Percentiles rank a stretch among this genome's conserved stretches.
Evolutionary conservation across 2,329 filamentous ascomycete species (phyloP).

Genomic region (Verticillium albo-atrum): DNA sequence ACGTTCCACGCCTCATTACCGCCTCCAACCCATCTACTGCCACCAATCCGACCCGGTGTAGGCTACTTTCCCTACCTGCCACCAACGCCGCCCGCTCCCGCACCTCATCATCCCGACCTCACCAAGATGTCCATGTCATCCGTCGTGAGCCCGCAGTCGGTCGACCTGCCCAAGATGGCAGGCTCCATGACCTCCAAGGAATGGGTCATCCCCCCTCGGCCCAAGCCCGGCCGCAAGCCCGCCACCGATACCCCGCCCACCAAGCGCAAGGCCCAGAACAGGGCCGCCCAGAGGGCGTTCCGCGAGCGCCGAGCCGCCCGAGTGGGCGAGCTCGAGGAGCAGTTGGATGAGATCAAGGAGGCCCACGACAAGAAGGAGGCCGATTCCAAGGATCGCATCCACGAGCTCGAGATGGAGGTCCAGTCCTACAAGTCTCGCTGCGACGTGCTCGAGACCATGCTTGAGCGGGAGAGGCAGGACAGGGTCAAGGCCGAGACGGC

Average conservation of each 20-base stretch:
- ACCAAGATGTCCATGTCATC: constrained; percentile 45
- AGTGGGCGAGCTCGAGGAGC: constrained; percentile 70
- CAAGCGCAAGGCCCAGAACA: constrained; percentile 91
- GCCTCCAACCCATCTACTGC: constrained; percentile 5
- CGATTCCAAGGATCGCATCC: constrained; percentile 53
- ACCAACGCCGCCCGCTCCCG: constrained; percentile 18
- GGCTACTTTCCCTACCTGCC: constrained; percentile 15
- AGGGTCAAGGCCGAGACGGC: constrained; percentile 38
- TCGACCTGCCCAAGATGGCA: constrained; percentile 38
- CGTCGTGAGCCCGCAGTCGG: constrained; percentile 35
- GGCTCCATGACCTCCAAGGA: constrained; percentile 69
- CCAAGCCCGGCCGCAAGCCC: constrained; percentile 89
- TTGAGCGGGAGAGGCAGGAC: constrained; percentile 53
- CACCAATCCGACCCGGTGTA: constrained; percentile 13
- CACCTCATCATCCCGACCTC: constrained; percentile 18
- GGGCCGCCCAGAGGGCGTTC: constrained; percentile 86
- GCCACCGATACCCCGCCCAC: constrained; percentile 89
- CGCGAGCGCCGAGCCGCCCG: constrained; percentile 81
- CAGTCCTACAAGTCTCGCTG: constrained; percentile 61
- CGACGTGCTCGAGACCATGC: constrained; percentile 57
- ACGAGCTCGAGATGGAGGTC: constrained; percentile 58
- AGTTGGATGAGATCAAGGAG: constrained; percentile 57
- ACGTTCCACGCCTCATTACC: constrained; percentile 6
- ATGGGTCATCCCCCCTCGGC: constrained; percentile 80
- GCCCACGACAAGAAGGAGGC: constrained; percentile 52